Base-by-base conservation (phyloP, 495 filamentous ascomycete species). In the Penicillium bialowiezense region DNA sequence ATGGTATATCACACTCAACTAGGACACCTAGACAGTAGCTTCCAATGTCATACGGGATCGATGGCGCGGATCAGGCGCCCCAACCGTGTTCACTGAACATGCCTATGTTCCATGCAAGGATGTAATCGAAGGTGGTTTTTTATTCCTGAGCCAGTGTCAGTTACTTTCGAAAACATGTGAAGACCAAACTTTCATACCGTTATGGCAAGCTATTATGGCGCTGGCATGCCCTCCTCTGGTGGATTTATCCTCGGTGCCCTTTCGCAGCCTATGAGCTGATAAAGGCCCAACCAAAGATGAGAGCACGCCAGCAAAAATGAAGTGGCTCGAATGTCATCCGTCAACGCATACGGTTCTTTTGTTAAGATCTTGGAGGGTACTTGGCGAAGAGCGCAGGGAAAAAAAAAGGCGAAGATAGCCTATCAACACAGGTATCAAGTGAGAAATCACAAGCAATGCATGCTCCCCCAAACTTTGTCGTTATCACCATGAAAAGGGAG, bases 131-230 rank as follows among this genome's bases (percentile, higher is more conserved):
- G 28, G 34, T 34, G 8, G 24, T 24, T 34, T 41, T 56, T 54
- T 14, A 44, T 33, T 53, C 48, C 58, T 60, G 32, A 32, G 24
- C 21, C 7, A 19, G 48, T n/a, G 51, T 63, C 42, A 63, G 60
- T 43, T 40, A 29, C 8, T 13, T 18, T 35, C 1, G 20, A 28
- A 14, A 3, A 29, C 23, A 36, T 5, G 9, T 8, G 9, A 33
- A 33, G n/a, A 14, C n/a, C 12, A 34, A 23, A 34, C 3, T 20
- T 18, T 32, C 60, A 52, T 68, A 70, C 68, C 64, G 54, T 39
- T 42, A 60, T 55, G 53, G 47, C 44, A 51, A 58, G 62, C 49
- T 48, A 58, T 61, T 48, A 58, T 37, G 62, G 55, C 57, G 67
- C 70, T 68, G 67, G 50, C 68, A 52, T 46, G 53, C 49, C 37